Conservation (phyloP, 2,329 filamentous ascomycete genomes). For the Stagonosporopsis chrysanthemi region DNA sequence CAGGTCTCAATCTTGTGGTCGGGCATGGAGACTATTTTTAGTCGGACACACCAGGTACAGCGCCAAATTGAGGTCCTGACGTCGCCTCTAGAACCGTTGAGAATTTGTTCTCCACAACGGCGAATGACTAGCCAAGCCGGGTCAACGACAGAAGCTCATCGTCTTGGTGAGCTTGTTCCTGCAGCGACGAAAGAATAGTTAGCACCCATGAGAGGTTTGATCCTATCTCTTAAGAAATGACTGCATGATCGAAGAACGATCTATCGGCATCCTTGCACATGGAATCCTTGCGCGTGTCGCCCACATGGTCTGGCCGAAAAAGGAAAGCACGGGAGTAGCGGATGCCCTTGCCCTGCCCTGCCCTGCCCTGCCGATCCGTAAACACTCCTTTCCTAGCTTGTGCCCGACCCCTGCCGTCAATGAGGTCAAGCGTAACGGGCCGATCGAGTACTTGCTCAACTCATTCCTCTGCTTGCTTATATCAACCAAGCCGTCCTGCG, state of each 20-base stretch:
- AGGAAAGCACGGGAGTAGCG: slow-evolving; percentile 21
- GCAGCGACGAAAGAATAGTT: background rate
- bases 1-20: slow-evolving; percentile 10
- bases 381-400: slow-evolving; percentile 25
- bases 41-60: slow-evolving; percentile 17
- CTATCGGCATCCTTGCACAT: background rate
- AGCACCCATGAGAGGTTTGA: background rate
- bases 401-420: slow-evolving; percentile 26
- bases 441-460: slow-evolving; percentile 26
- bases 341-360: slow-evolving; percentile 15
- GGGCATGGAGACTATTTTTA: slow-evolving; percentile 28
- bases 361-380: slow-evolving; percentile 19
- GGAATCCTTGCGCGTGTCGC: background rate
- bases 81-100: slow-evolving; percentile 29
- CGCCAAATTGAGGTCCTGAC: slow-evolving; percentile 21
- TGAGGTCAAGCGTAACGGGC: slow-evolving; percentile 28
- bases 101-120: slow-evolving; percentile 29
- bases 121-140: slow-evolving; percentile 23
- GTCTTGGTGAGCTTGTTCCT: slow-evolving; percentile 17
- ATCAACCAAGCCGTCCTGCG: slow-evolving; percentile 1
- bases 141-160: slow-evolving; percentile 13
- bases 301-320: slow-evolving; percentile 15
- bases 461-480: slow-evolving; percentile 10
- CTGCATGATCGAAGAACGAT: background rate
- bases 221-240: background rate